These are phyloP conservation scores for Pestalotiopsis sp. DNA, from an alignment of 2,329 filamentous ascomycete species.

Conservation along the genomic window DNA sequence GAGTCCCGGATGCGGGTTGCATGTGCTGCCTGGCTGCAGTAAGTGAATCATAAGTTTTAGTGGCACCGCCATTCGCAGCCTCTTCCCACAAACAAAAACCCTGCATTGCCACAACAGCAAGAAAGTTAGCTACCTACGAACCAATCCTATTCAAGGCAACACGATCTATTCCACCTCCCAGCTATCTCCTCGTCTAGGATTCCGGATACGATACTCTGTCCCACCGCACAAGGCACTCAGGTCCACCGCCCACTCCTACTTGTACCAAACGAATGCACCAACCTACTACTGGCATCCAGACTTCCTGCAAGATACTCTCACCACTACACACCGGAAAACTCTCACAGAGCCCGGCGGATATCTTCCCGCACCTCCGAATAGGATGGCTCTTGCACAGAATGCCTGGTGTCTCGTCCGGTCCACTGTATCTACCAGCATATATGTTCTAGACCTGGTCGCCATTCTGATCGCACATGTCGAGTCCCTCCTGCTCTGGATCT, in stretches of 20 bases:
- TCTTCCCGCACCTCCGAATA: neutral
- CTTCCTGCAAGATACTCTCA: neutral
- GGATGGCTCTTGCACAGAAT: neutral
- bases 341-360: neutral
- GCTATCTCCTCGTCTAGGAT: neutral
- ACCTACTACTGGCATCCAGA: too few relatives aligned
- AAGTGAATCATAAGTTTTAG: too few relatives aligned
- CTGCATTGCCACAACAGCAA: neutral
- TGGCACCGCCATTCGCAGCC: neutral
- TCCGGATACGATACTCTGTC: too few relatives aligned
- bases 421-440: neutral
- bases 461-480: neutral
- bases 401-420: neutral
- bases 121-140: too few relatives aligned
- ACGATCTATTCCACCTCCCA: neutral
- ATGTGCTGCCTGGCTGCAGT: too few relatives aligned
- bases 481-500: neutral
- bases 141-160: neutral
- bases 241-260: neutral
- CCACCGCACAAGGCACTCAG: neutral
- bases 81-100: neutral
- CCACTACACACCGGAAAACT: neutral
- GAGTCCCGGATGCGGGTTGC: too few relatives aligned
- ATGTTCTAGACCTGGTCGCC: neutral
- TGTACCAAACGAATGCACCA: neutral